Evolutionary conservation across 805 yeast genomes (phyloP), one percentile per base, ranked within the genome.

Genomic region (Candida bentonensis): DNA sequence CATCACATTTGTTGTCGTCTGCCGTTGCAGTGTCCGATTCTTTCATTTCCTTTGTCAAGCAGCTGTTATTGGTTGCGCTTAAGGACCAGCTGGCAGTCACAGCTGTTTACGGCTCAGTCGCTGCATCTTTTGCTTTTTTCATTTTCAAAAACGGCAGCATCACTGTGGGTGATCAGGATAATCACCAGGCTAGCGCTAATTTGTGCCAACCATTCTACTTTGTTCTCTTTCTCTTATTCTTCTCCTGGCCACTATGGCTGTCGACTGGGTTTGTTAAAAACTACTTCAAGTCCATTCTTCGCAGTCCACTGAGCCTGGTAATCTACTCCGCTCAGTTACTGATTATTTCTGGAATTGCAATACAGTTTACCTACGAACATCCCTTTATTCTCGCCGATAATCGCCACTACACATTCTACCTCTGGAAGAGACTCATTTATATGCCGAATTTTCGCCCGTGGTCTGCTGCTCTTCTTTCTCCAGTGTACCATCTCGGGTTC

Each of bases 341-440:
- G 9, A 43, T 36, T 4, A 54, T 59, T 13, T 49, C 36, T 7
- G 15, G 20, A 3, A 26, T 53, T 5, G 44, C 54, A 15, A 40
- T 30, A 5, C 26, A 46, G 15, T 55, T 55, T 59, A 83, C 96
- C 0, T 66, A 80, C 2, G 79, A 78, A 2, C 98, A 92, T 60
- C 96, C 96, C 4, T 92, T 89, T 60, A 61, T 92, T 33, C 68
- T 89, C 39, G 94, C 97, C 0, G 98, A 92, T 60, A 92, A 92
- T 64, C 74, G 98, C 53, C 98, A 92, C 61, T 86, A 78, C 59
- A 78, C 95, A 0, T 92, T 92, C 59, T 92, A 92, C 61, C 63
- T 92, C 28, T 84, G 83, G 74, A 74, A 78, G 46, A 73, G 72
- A 46, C 54, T 92, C 22, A 72, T 89, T 40, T 63, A 73, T 51